Base-by-base conservation (phyloP, 2,329 filamentous ascomycete species). In the Phyllosticta citrichinensis region DNA sequence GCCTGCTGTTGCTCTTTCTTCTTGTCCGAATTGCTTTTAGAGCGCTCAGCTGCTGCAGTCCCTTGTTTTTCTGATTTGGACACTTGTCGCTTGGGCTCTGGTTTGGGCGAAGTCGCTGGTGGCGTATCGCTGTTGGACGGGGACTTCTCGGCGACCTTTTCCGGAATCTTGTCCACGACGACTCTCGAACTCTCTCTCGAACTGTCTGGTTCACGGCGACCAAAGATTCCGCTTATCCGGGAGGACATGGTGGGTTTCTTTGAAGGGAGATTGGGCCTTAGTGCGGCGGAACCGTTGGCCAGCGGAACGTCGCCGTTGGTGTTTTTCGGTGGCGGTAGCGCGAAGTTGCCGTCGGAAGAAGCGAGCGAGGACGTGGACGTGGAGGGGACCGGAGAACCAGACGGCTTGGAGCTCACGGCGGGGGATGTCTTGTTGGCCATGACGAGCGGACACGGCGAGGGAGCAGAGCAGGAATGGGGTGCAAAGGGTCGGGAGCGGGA, bases 211-310 rank as follows among this genome's bases (percentile, higher is more conserved):
- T 68, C 68, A 35, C 64, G 65, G 50, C 66, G 64, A 24, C 62
- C 63, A 62, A 76, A 71, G 67, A 76, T 74, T 67, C 72, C 73
- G 62, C 72, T 75, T 61, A 76, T 70, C 63, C 74, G 72, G 66
- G 74, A 75, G 61, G 73, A 69, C 73, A 76, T 76, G 58, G 72
- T 75, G 27, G 74, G 74, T 65, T 76, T 76, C 57, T 65, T 64
- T 54, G 52, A 33, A 11, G 61, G 61, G 11, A 62, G 52, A 63
- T 70, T 72, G 40, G 70, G 68, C 64, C 70, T 73, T 51, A 70
- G 64, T 50, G 66, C 62, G 14, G 69, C 69, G 65, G 74, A 70
- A 59, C 69, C 70, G 64, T 70, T 70, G 33, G 68, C 52, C 17
- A 55, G 52, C 17, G 52, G 51, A 27, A 63, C 51, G 52, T 20